Base-by-base conservation (phyloP, 768 basidiomycete genomes). In the Tricholoma terreum region DNA sequence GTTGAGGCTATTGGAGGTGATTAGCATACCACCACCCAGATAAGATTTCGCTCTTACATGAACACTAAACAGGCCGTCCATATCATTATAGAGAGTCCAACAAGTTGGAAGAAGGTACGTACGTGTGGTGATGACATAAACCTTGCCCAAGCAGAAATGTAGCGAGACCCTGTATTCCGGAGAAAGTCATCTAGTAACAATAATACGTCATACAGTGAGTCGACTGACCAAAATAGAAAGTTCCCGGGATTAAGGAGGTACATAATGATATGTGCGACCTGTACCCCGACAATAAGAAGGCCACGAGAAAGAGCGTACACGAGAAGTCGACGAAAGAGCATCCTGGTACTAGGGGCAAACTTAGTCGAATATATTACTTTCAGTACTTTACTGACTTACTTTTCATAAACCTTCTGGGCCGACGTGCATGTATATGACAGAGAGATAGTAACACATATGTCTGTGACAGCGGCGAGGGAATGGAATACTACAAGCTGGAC, bases 101-200 rank as follows among this genome's bases (percentile, higher is more conserved):
- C 11, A 45, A 14, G 14, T 1, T 24, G 14, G 15, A 42, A 40
- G 8, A 5, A 10, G 38, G 21, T 27, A 43, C 56, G 2, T 45
- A 57, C 56, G 31, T 4, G 56, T 57, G 3, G 56, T 57, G 8
- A 52, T n/a, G 19, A 57, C 56, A 35, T 57, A 57, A 3, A 42
- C n/a, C 22, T 57, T 57, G 56, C 24, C 52, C n/a, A 57, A 43
- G 50, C 40, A n/a, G 34, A 52, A 45, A 57, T 57, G 56, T 10
- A 51, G 11, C 17, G 56, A 57, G 11, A 51, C 21, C 56, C 56
- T 57, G 31, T n/a, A n/a, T n/a, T n/a, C n/a, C n/a, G n/a, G n/a
- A 9, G 10, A 34, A 9, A 34, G 17, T 9, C 12, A 24, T 14
- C 27, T 27, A 46, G 22, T 14, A 24, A 24, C 24, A 22, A 19